Evolutionary conservation across 495 filamentous ascomycete species (phyloP), one percentile per base, ranked within the genome.

Genomic region (Copromyces sp.): DNA sequence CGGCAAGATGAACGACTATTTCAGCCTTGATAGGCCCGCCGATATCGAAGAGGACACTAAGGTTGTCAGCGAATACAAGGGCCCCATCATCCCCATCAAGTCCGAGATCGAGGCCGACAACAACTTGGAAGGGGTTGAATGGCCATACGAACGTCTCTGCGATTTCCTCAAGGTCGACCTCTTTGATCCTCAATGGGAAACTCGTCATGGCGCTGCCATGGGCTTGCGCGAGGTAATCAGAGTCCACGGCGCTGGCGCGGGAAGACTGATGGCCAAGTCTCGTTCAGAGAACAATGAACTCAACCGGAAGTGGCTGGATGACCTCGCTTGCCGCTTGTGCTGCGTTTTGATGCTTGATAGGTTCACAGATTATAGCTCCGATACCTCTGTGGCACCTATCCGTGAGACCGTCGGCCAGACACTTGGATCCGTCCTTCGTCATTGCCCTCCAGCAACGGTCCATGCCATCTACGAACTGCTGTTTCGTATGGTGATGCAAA

Each of bases 321-420:
- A 99, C 76, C 85, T 98, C 44, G 93, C 94, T 17, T 98, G 95
- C 78, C 91, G 94, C 40, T 84, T 99, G 35, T 92, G 93, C 78
- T 97, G 93, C 80, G 94, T 98, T 69, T 91, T 98, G 74, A 98
- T 98, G 91, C 89, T 99, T 1, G 95, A 99, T 81, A 89, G 94
- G 69, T 99, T 99, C 77, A 97, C 94, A 68, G 95, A 99, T 80
- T 98, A 98, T 82, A 94, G 96, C 71, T 97, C 95, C 8, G 95
- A 99, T 80, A 98, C 92, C 71, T 96, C 95, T 6, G 93, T 99
- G 44, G 95, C 95, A 3, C 95, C 95, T 1, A 97, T 99, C 73
- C 87, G 95, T 74, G 95, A 99, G 82, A 97, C 95, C 0, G 92
- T 97, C 35, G 96, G 95, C n/a, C 95, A 99, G 81, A 94, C 94